A percentile compares a stretch with the other conserved stretches of the same genome.
These are phyloP conservation scores for Saccharomyces hybrid DNA, from an alignment of 1,139 yeast species.

Conservation along the genomic window DNA sequence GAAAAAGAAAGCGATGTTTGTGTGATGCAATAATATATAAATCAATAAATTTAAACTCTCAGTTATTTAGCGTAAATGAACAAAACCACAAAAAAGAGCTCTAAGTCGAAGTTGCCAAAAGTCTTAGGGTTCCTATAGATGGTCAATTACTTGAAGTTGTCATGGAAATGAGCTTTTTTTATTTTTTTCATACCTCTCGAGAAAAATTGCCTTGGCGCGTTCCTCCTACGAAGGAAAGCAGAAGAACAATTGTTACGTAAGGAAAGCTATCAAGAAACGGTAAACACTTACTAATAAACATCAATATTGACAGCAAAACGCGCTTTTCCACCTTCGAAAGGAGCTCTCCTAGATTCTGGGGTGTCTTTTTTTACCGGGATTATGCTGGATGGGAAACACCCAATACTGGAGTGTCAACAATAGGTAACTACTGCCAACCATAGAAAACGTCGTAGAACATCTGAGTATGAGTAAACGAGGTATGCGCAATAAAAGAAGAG, in stretches of 20 bases:
- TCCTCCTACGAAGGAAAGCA: not conserved
- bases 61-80: not conserved
- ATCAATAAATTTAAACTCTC: not conserved
- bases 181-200: not conserved
- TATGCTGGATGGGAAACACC: not conserved
- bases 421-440: not conserved
- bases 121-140: not conserved
- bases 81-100: not conserved
- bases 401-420: not conserved
- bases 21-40: not conserved
- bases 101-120: not conserved
- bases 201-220: not conserved
- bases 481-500: not conserved
- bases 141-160: not conserved
- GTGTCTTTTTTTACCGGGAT: not conserved
- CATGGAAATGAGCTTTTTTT: not conserved
- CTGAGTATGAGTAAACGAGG: not conserved
- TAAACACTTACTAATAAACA: not conserved
- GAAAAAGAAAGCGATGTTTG: not conserved
- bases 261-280: not conserved
- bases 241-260: constrained; percentile 1
- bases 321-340: not conserved
- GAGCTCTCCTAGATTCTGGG: not conserved
- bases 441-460: not conserved
- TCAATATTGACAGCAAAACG: not conserved